phyloP scores from a whole-genome alignment of 768 basidiomycete species.

The Rhizopogon vulgaris region DNA sequence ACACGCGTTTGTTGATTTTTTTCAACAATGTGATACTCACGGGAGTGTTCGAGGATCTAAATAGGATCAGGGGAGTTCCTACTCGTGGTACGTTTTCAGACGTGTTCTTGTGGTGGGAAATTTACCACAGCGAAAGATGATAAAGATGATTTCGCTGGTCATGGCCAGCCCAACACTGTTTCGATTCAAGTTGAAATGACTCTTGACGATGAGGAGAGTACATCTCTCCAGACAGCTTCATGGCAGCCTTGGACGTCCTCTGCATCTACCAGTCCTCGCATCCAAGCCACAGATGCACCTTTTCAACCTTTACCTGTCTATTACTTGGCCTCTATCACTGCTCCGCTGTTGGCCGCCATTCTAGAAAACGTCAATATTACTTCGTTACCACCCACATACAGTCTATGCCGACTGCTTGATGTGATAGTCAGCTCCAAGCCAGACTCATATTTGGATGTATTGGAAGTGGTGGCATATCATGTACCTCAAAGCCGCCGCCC shows the following conservation, averaged over 20 bases:
- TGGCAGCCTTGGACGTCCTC: slow-evolving; percentile 27
- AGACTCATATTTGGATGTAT: slow-evolving; percentile 64
- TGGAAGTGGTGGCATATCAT: slow-evolving; percentile 68
- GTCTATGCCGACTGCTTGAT: slow-evolving; percentile 48
- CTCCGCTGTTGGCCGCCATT: slow-evolving; percentile 58
- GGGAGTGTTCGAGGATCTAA: slow-evolving; percentile 44
- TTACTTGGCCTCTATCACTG: slow-evolving; percentile 53
- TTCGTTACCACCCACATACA: slow-evolving; percentile 29
- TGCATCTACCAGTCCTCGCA: slow-evolving; percentile 11
- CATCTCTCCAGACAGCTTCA: background rate
- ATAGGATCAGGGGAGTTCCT: slow-evolving; percentile 26
- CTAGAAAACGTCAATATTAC: slow-evolving; percentile 48
- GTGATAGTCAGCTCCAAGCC: slow-evolving; percentile 51
- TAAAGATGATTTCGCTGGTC: background rate
- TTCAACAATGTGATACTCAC: slow-evolving; percentile 60
- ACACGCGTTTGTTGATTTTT: slow-evolving; percentile 56
- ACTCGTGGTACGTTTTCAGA: background rate
- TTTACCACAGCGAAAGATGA: background rate
- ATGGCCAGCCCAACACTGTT: slow-evolving; percentile 32
- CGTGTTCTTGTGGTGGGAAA: too few species aligned
- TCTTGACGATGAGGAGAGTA: slow-evolving; percentile 13
- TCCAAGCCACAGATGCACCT: slow-evolving; percentile 52
- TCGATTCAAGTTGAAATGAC: slow-evolving; percentile 59
- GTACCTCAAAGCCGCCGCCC: slow-evolving; percentile 45
- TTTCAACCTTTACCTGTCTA: slow-evolving; percentile 50